Conservation (phyloP, 257 asterid genomes). For the Solanum sejunctum region DNA sequence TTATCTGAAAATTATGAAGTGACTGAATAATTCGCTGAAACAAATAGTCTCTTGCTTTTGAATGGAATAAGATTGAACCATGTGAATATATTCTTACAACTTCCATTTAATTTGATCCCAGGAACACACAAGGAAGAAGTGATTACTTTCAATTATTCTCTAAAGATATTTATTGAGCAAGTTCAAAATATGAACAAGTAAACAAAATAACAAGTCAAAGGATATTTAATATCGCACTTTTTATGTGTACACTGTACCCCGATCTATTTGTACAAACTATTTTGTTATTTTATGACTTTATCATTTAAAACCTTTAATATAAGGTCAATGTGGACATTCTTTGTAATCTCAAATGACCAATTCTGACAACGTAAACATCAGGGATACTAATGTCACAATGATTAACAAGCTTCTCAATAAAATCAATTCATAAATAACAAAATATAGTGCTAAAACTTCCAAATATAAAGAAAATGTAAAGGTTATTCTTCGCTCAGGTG, state of each 20-base stretch:
- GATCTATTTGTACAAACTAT: no score
- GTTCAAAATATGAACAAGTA: neutral
- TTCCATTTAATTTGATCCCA: no score
- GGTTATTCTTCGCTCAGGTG: no score
- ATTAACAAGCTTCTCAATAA: neutral
- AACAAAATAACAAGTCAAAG: no score
- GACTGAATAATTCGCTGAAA: no score
- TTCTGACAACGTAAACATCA: neutral
- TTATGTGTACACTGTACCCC: neutral
- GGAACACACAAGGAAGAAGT: neutral
- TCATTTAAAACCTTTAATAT: neutral
- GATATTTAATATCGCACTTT: neutral
- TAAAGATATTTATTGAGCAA: neutral
- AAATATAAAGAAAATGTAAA: no score
- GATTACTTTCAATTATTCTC: neutral
- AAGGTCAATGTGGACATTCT: neutral
- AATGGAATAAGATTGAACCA: no score
- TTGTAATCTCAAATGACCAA: neutral
- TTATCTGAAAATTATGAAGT: neutral
- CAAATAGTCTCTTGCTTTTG: no score
- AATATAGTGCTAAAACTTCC: no score
- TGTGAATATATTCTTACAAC: no score
- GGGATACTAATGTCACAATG: neutral
- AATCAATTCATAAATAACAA: no score
- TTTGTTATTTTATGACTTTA: neutral